A percentile compares a stretch with the other conserved stretches of the same genome.
These are phyloP conservation scores for Rhododendron henanense DNA, from an alignment of 148 eudicot species.

Conservation along the genomic window DNA sequence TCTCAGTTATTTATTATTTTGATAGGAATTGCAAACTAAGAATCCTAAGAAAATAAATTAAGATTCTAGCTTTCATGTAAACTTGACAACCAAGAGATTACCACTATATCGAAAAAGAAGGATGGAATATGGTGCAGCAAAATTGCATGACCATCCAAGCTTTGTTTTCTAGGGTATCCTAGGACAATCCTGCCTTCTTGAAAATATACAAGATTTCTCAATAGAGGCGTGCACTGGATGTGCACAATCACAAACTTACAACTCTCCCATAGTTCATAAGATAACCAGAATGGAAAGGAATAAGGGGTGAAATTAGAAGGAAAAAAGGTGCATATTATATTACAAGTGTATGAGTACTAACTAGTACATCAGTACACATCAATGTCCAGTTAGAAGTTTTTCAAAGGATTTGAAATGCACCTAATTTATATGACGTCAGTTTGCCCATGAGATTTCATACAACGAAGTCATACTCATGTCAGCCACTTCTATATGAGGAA, in stretches of 20 bases:
- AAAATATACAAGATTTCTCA: not conserved
- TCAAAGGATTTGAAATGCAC: not conserved
- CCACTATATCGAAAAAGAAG: not conserved
- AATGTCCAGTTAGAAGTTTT: not conserved
- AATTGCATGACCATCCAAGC: slow-evolving; percentile 3
- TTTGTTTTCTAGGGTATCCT: not conserved
- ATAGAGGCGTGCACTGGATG: not conserved
- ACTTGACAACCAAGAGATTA: not conserved
- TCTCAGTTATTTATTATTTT: not conserved
- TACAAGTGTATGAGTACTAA: not conserved
- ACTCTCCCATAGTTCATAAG: not conserved
- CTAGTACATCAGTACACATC: not conserved
- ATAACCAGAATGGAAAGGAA: not conserved
- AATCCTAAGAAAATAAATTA: not conserved
- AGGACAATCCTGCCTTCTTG: not conserved
- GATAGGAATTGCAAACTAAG: not conserved
- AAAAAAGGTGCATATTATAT: not conserved
- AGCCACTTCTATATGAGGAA: not conserved
- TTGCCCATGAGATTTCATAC: not conserved
- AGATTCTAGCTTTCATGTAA: not conserved
- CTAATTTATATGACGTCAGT: not conserved
- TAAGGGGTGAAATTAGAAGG: not conserved
- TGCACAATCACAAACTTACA: not conserved
- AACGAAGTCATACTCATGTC: not conserved
- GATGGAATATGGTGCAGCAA: not conserved